Evolutionary conservation across 169 alveolate species (phyloP).

Genomic region (Cryptosporidium parvum): DNA sequence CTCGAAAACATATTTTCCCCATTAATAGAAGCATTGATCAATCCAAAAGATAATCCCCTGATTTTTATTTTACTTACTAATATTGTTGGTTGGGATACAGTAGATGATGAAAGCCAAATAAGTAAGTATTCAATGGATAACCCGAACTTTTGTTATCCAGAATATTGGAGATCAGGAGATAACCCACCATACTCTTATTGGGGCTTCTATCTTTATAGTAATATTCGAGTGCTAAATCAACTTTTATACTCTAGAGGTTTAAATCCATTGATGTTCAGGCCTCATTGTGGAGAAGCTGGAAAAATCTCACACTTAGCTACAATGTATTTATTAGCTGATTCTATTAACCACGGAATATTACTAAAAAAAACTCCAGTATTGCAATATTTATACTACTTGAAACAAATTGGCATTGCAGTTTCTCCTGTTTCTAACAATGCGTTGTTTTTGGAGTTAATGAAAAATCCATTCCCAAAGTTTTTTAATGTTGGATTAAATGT

Average conservation of each 20-base stretch:
- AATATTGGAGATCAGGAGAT: constrained; percentile 82
- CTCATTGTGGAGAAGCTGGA: constrained; percentile 95
- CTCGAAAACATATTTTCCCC: constrained; percentile 80
- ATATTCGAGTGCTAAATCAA: constrained; percentile 87
- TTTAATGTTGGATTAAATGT: constrained; percentile 92
- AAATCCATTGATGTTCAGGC: constrained; percentile 88
- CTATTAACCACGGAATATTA: constrained; percentile 91
- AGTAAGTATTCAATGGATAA: constrained; percentile 78
- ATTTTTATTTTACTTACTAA: constrained; percentile 48
- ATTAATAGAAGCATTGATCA: constrained; percentile 46
- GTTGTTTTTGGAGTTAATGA: constrained; percentile 81
- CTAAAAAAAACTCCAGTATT: constrained; percentile 87
- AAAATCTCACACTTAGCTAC: constrained; percentile 89
- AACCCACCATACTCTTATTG: constrained; percentile 94
- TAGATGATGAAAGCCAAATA: constrained; percentile 86
- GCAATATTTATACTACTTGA: constrained; percentile 89
- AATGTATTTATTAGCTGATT: constrained; percentile 87
- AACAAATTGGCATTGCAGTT: constrained; percentile 92
- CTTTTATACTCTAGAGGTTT: constrained; percentile 86
- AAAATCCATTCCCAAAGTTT: constrained; percentile 90
- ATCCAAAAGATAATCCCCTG: constrained; percentile 71
- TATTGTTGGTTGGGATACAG: constrained; percentile 89
- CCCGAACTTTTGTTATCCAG: constrained; percentile 85
- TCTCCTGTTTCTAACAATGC: constrained; percentile 94
- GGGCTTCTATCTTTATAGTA: constrained; percentile 91